Base-by-base conservation (phyloP, 768 basidiomycete genomes). In the Amanita rimosa region DNA sequence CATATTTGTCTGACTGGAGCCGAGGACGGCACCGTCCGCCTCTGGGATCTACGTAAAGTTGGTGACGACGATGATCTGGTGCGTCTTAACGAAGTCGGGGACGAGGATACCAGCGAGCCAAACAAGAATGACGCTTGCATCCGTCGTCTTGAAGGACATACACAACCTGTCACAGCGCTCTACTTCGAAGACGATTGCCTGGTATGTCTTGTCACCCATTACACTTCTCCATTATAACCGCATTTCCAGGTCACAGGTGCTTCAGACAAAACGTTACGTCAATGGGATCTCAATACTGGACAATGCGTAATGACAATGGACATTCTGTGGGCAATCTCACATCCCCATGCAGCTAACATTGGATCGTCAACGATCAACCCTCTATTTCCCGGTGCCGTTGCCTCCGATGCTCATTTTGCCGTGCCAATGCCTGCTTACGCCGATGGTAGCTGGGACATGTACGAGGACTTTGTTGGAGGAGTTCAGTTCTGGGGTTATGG, bases 291-390 rank as follows among this genome's bases (percentile, higher is more conserved):
- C 47, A 79, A 78, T 16, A 98, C 96, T 0, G 96, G 95, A 6
- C 96, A 98, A 71, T 99, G 96, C 65, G 85, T 98, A 40, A 84
- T 96, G 72, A 95, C 95, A 19, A 99, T 99, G 96, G 96, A 99
- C 64, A 96, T 99, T 54, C 80, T 99, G 21, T 99, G 96, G 96
- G 96, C 95, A 2, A 95, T 98, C 56, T 92, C 91, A 8, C 95
- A 98, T 65, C 82, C 92, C 2, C 74, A 83, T 34, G 61, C 68
- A 21, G 58, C 71, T 9, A 62, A 63, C 13, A 60, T 74, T 17
- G 67, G 70, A 14, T 62, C 57, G 38, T 63, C 66, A 1, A 51
- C 75, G 27, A 64, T 74, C 7, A 69, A 63, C 51, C 69, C 69
- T 52, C 57, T 74, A 13, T 76, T 82, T 57, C 66, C 79, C 22